Evolutionary conservation across 805 yeast species (phyloP).

Genomic region (Cyberlindnera maritima): DNA sequence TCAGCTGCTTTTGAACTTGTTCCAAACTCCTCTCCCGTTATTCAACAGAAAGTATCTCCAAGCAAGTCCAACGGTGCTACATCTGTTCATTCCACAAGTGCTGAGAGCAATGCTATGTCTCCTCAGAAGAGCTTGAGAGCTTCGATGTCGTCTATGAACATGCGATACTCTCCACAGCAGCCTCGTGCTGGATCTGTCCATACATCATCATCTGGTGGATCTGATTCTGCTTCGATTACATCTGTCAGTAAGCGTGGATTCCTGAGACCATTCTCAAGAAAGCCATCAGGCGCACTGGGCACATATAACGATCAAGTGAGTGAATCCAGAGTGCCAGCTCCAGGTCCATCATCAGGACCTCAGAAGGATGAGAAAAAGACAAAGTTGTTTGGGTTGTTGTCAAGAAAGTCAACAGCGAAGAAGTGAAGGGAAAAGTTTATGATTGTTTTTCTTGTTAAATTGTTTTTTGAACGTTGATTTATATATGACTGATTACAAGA

Average conservation of each 20-base stretch:
- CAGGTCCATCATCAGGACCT: neutral
- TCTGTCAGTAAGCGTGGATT: slow-evolving; percentile 7
- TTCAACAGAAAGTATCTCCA: neutral
- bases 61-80: neutral
- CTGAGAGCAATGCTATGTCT: neutral
- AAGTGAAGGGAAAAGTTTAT: slow-evolving; percentile 2
- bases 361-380: slow-evolving; percentile 1
- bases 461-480: no score
- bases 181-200: neutral
- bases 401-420: slow-evolving; percentile 6
- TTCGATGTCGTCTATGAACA: neutral
- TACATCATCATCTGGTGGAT: neutral
- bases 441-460: neutral
- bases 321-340: neutral
- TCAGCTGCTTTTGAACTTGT: neutral
- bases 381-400: slow-evolving; percentile 5
- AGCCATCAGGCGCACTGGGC: neutral
- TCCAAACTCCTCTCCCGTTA: neutral
- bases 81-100: neutral
- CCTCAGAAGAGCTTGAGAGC: neutral
- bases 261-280: slow-evolving; percentile 13
- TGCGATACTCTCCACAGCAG: neutral
- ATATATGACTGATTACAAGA: no score
- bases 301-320: neutral
- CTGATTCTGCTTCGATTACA: slow-evolving; percentile 2